These are phyloP conservation scores for Coemansia sp. DNA, from an alignment of 192 early-diverging fungal genomes.

Conservation along the genomic window DNA sequence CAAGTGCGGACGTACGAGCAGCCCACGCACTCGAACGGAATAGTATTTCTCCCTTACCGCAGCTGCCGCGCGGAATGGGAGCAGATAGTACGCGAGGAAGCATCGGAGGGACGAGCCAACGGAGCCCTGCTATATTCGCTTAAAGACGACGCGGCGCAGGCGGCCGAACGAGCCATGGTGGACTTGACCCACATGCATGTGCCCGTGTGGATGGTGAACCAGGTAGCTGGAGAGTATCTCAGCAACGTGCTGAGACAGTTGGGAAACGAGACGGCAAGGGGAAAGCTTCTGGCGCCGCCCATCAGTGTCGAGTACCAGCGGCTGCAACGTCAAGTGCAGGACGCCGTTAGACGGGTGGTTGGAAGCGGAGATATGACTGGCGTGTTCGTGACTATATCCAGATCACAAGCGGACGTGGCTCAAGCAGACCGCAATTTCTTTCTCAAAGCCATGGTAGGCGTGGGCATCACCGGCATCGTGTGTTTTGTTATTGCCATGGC, in stretches of 20 bases:
- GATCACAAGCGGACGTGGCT: conserved; percentile 34
- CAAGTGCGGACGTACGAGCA: conserved; percentile 6
- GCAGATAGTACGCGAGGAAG: conserved; percentile 24
- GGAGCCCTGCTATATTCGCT: conserved; percentile 40
- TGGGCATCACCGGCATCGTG: conserved; percentile 45
- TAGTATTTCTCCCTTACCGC: conserved; percentile 39
- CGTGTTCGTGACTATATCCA: conserved; percentile 29
- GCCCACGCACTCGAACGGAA: conserved; percentile 17
- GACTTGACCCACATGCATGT: conserved; percentile 18
- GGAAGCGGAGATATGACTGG: background rate
- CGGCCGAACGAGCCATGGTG: conserved; percentile 22
- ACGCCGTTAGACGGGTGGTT: background rate
- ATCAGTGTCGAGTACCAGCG: conserved; percentile 15
- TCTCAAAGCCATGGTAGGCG: conserved; percentile 49
- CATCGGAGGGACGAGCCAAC: conserved; percentile 15
- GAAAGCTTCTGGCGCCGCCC: conserved; percentile 12
- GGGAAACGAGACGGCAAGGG: background rate
- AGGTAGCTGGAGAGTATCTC: conserved; percentile 33
- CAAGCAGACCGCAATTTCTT: conserved; percentile 47
- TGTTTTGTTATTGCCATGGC: conserved; percentile 47
- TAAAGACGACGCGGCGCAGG: conserved; percentile 48
- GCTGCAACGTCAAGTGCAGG: conserved; percentile 15
- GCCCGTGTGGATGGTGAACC: conserved; percentile 48
- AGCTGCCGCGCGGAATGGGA: conserved; percentile 37
- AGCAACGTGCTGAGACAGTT: conserved; percentile 9